Base-by-base conservation (phyloP, 495 filamentous ascomycete species). In the Neurospora sp. region DNA sequence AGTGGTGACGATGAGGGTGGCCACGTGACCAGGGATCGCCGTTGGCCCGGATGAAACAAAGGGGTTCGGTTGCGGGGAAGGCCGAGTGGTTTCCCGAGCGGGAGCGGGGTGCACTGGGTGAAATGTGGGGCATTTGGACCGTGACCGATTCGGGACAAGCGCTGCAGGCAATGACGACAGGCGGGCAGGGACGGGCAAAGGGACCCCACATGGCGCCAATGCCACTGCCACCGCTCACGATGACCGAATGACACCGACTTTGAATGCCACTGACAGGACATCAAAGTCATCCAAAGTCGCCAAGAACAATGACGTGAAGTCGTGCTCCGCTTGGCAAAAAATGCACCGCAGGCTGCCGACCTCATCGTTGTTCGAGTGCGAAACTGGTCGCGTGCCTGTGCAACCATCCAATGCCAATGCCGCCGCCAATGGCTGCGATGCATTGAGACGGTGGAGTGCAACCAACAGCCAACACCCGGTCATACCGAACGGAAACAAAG, bases 71-170 rank as follows among this genome's bases (percentile, higher is more conserved):
- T 53, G 41, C 65, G 40, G 69, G 44, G 72, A 17, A 45, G 70
- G 8, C 31, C 40, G 59, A 44, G 37, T 68, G 72, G 73, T 45
- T n/a, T 70, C 70, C 59, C 70, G 73, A 68, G 77, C 74, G 78
- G 76, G 73, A 75, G 80, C 76, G 82, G 81, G 82, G 82, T 81
- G 79, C 79, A 79, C 72, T 44, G 39, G 27, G 74, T 74, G 73
- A 73, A 72, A 73, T 71, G 76, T 73, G 73, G 72, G 73, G 74
- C 37, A 44, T 71, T 76, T 45, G 42, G 77, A 74, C 77, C 37
- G 70, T 48, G 39, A 70, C 73, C 72, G 75, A 27, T 35, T 71
- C 44, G 42, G 44, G 70, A 61, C 68, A 72, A 72, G 37, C 68
- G 42, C 73, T 71, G 73, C 68, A 53, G 69, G 44, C 17, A n/a